Evolutionary conservation across 2,329 filamentous ascomycete species (phyloP), one percentile per base, ranked within the genome.

Genomic region (Acrocalymma vagum): DNA sequence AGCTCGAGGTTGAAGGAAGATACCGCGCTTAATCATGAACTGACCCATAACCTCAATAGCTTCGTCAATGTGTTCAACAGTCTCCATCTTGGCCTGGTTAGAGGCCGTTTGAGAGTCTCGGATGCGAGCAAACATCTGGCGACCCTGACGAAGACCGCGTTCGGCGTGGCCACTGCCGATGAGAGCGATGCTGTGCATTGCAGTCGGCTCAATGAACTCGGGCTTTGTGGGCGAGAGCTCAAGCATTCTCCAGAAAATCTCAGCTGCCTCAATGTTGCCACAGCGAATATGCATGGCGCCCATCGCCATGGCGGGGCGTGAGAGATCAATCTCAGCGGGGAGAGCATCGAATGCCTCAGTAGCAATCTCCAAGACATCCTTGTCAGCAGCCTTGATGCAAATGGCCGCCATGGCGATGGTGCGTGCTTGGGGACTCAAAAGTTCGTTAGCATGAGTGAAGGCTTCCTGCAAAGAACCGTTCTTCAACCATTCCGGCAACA

Each of bases 161-260:
- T 86, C 84, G 32, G 92, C 82, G 60, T 91, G 86, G 27, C 91
- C 90, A 49, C 88, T 90, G 38, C 89, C 88, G 63, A 97, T 87
- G 69, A 97, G 78, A 31, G 91, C 90, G 42, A 95, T 84, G 10
- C 88, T 84, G 62, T 93, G 96, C 90, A 96, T 96, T 42, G 89
- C 83, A 9, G 90, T 87, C 16, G 91, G 88, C 73, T 96, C 91
- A 48, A 96, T 87, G 69, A 95, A 86, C 22, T 83, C 79, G 35
- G 79, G 75, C 60, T 83, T 78, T 43, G 84, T 79, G 2, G 84
- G 79, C 25, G 76, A 80, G 50, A 80, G 83, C 38, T 78, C 74
- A 27, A 96, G 76, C 41, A 88, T 77, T 37, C 83, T 80, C 91
- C 93, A 96, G 73, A 90, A 93, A 51, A 85, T 80, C 51, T 87